Conservation (phyloP, 2,329 filamentous ascomycete genomes). For the Sporothrix brunneoviolacea region DNA sequence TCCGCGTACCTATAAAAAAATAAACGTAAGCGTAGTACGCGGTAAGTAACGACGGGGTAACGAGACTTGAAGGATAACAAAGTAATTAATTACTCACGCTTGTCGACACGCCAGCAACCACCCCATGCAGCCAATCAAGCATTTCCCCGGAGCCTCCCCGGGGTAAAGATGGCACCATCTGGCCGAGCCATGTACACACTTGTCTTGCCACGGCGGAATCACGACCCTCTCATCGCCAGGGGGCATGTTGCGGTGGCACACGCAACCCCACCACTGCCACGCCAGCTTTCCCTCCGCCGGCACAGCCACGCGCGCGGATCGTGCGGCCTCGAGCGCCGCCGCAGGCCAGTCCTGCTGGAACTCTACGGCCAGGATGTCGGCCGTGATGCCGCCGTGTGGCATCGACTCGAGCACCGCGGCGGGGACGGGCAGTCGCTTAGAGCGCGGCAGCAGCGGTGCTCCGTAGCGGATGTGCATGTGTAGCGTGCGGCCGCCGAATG, state of each 20-base stretch:
- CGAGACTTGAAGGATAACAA: not conserved
- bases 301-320: not conserved
- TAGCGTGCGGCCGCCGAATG: not conserved
- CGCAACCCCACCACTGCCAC: slow-evolving; percentile 6
- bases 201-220: not conserved
- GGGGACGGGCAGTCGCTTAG: not conserved
- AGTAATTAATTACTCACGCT: not conserved
- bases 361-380: too few species aligned
- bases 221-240: not conserved
- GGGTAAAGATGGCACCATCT: not conserved
- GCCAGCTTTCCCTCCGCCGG: not conserved
- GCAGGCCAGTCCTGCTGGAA: too few species aligned
- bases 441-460: not conserved
- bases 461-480: not conserved
- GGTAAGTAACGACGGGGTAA: not conserved
- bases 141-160: not conserved
- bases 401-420: too few species aligned
- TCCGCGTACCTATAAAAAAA: not conserved
- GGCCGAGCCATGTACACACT: not conserved
- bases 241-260: slow-evolving; percentile 3
- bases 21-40: not conserved
- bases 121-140: slow-evolving; percentile 1
- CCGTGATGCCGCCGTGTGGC: too few species aligned
- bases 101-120: slow-evolving; percentile 2
- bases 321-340: too few species aligned